Evolutionary conservation across 2,329 filamentous ascomycete genomes (phyloP).

Genomic region (Didymella arachidicola): DNA sequence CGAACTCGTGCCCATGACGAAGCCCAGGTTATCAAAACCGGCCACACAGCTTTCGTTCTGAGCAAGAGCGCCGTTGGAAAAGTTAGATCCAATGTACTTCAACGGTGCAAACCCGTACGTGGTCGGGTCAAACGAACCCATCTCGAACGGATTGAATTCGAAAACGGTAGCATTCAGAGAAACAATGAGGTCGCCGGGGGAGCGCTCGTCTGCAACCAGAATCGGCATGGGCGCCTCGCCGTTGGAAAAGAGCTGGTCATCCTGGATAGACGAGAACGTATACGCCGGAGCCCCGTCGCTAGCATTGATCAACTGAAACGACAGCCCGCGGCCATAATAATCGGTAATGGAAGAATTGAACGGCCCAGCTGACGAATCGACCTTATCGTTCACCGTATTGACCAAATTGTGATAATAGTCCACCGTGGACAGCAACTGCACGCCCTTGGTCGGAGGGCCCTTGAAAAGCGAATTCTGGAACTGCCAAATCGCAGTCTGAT

Average conservation of each 20-base stretch:
- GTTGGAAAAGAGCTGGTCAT: conserved; percentile 67
- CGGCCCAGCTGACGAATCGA: conserved; percentile 64
- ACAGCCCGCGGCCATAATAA: conserved; percentile 85
- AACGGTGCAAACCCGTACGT: conserved; percentile 75
- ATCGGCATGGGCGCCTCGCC: conserved; percentile 76
- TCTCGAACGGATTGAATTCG: conserved; percentile 81
- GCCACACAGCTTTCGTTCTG: conserved; percentile 68
- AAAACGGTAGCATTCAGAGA: conserved; percentile 76
- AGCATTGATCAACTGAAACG: conserved; percentile 83
- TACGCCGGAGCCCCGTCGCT: conserved; percentile 74
- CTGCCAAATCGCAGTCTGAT: conserved; percentile 65
- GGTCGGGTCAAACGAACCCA: conserved; percentile 78
- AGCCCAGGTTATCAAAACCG: conserved; percentile 85
- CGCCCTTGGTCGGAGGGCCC: conserved; percentile 60
- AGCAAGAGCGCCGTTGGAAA: conserved; percentile 67
- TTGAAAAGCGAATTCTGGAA: conserved; percentile 69
- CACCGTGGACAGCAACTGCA: conserved; percentile 63
- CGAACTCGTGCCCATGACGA: conserved; percentile 84
- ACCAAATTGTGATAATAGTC: conserved; percentile 70
- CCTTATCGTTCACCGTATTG: conserved; percentile 67
- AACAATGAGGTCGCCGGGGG: conserved; percentile 67
- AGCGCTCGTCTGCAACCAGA: conserved; percentile 72
- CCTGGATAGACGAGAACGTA: conserved; percentile 82
- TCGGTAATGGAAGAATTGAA: conserved; percentile 79
- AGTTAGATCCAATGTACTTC: conserved; percentile 76